A percentile compares a stretch with the other conserved stretches of the same genome.
phyloP scores from a whole-genome alignment of 2,329 filamentous ascomycete genomes.

The Rhinocladiella similis region DNA sequence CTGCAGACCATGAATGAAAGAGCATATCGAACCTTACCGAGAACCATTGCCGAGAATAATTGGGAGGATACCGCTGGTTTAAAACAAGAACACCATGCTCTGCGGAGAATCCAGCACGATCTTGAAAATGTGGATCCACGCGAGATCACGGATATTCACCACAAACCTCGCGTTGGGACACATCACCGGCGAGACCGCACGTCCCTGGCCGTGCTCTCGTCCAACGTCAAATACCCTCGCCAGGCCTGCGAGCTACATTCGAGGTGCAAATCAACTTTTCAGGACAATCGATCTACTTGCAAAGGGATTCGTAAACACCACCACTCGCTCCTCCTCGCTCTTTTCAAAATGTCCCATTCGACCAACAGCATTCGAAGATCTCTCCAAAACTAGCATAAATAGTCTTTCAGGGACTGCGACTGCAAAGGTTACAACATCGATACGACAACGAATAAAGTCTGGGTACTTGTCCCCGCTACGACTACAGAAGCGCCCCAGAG shows the following conservation, averaged over 20 bases:
- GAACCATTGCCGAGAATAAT: neutral
- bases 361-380: neutral
- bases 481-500: neutral
- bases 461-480: neutral
- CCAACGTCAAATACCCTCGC: neutral
- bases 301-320: neutral
- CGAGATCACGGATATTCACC: neutral
- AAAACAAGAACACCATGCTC: neutral
- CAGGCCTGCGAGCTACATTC: neutral
- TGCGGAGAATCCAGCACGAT: neutral
- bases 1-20: neutral
- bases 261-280: neutral
- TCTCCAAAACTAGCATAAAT: neutral
- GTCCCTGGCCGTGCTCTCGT: neutral
- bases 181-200: neutral
- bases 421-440: neutral
- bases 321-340: neutral
- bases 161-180: neutral
- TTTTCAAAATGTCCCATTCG: neutral
- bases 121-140: constrained; percentile 3
- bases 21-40: neutral
- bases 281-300: neutral
- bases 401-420: neutral
- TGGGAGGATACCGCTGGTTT: neutral
- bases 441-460: neutral